Evolutionary conservation across 768 basidiomycete genomes (phyloP).

Genomic region (Boletus pseudo-olivaceus): DNA sequence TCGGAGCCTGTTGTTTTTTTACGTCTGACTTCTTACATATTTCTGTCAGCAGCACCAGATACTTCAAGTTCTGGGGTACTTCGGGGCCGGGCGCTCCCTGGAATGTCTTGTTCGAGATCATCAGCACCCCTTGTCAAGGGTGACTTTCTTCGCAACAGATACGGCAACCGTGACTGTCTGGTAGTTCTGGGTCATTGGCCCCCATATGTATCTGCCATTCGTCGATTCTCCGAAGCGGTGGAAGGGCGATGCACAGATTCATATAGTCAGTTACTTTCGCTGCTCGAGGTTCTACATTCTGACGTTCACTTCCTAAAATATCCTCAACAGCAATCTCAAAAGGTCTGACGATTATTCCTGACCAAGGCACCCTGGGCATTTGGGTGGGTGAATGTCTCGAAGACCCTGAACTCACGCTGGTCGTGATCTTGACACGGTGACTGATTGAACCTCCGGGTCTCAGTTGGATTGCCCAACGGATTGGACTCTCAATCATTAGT

Average conservation of each 20-base stretch:
- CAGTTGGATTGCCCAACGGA: not conserved
- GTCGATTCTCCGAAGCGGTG: not conserved
- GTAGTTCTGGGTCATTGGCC: no score
- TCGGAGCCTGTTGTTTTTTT: no score
- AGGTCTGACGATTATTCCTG: not conserved
- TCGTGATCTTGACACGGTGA: not conserved
- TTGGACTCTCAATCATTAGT: not conserved
- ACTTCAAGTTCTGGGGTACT: no score
- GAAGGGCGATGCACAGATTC: not conserved
- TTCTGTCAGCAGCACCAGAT: no score
- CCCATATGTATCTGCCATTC: no score
- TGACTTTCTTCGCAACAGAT: no score
- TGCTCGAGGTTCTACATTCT: not conserved
- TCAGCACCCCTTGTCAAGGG: no score
- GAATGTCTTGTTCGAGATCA: no score
- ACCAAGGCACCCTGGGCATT: not conserved
- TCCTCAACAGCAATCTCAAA: not conserved
- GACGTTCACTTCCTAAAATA: not conserved
- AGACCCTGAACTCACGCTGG: not conserved
- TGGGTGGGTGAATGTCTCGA: conserved; percentile 1
- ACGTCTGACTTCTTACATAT: no score
- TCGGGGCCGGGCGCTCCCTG: no score
- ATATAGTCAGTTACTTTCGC: not conserved
- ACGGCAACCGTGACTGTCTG: no score
- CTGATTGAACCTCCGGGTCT: not conserved